Base-by-base conservation (phyloP, 106 monocot genomes). In the Apostasia ramifera region DNA sequence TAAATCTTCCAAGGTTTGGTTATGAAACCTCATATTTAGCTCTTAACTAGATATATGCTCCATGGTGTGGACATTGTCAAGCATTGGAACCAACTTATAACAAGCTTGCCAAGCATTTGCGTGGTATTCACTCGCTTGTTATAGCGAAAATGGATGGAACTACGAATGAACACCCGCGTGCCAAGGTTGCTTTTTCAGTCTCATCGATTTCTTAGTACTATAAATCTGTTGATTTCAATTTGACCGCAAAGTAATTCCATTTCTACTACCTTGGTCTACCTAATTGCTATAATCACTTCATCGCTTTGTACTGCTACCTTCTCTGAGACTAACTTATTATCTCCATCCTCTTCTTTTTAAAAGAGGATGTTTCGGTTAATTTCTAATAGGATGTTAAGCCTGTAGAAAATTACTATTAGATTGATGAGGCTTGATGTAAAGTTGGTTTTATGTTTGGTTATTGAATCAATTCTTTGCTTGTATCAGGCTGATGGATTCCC, bases 121-220 rank as follows among this genome's bases (percentile, higher is more conserved):
- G 77, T 5, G 75, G 81, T 8, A 82, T 98, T 54, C 77, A 83
- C 3, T 98, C 97, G 57, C 79, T 98, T 59, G 77, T 98, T 54
- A 89, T 98, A 41, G 89, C 97, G 6, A 98, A 98, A 77, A 92
- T 98, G 97, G 92, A 98, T 70, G 97, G 97, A 52, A 92, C 97
- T 43, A 78, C 81, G 50, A 98, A 98, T 73, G 97, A 98, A 67
- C 97, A 98, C 55, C 92, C 97, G 40, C 86, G 97, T 61, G 92
- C 87, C 41, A 82, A 90, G 97, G 97, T 97, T 37, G 66, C 60
- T 37, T 68, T 77, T 58, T 70, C 26, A 44, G 6, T 48, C 15
- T 26, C 7, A 26, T 26, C 26, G 26, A 26, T 26, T 26, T 26
- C 26, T 26, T 26, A 26, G 26, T 26, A 51, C 50, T 52, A 62